These are phyloP conservation scores for Diospyros kaki DNA, from an alignment of 148 eudicot genomes.

Conservation along the genomic window DNA sequence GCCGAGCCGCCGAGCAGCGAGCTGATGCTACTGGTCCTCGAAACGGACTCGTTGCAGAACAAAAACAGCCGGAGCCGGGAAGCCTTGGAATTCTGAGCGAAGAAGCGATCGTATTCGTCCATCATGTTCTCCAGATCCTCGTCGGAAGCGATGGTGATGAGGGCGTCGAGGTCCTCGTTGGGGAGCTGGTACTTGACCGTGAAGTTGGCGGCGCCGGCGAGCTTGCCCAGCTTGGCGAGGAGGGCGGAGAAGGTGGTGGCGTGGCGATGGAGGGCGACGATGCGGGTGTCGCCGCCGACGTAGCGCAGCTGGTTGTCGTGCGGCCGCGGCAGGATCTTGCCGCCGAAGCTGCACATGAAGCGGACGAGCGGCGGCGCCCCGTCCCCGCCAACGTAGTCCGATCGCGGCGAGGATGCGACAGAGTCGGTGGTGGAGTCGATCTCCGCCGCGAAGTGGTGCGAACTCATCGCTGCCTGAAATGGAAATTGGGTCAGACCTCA, in stretches of 20 bases:
- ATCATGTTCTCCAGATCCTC: constrained; percentile 95
- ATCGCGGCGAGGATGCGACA: constrained; percentile 51
- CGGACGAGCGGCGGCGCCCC: constrained; percentile 42
- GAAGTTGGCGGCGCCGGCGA: constrained; percentile 34
- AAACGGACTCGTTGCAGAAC: constrained; percentile 36
- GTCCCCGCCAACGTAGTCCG: constrained; percentile 17
- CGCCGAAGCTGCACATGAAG: constrained; percentile 92
- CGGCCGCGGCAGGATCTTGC: constrained; percentile 87
- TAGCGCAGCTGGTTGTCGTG: constrained; percentile 95
- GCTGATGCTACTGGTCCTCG: constrained; percentile 50
- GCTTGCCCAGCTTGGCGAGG: constrained; percentile 47
- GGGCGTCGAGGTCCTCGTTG: constrained; percentile 82
- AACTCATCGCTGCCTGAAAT: constrained; percentile 7
- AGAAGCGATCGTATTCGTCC: constrained; percentile 77
- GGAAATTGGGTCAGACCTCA: background rate
- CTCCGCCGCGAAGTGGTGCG: constrained; percentile 26
- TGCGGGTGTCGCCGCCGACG: constrained; percentile 94
- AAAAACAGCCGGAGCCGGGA: constrained; percentile 69
- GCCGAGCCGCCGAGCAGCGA: constrained; percentile 79
- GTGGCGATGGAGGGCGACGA: constrained; percentile 62
- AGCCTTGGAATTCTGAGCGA: constrained; percentile 15
- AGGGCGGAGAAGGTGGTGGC: constrained; percentile 44
- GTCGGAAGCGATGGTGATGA: constrained; percentile 72
- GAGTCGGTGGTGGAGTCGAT: constrained; percentile 54
- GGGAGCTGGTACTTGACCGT: constrained; percentile 86